These are phyloP conservation scores for Syzygium syzygioides DNA, from an alignment of 441 rosid genomes.

Conservation along the genomic window DNA sequence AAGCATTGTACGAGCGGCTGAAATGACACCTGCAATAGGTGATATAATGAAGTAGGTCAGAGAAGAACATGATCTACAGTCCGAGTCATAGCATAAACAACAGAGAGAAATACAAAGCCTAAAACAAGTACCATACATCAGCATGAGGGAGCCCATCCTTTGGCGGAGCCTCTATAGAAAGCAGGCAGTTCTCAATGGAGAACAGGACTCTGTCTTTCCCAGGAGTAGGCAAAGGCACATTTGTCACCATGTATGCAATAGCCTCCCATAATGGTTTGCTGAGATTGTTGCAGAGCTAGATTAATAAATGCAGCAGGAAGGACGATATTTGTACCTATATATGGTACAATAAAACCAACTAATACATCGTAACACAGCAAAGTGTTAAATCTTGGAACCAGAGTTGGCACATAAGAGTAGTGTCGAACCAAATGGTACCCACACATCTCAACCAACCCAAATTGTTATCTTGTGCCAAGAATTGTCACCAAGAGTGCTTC, in stretches of 20 bases:
- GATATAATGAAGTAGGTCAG: conserved; percentile 5
- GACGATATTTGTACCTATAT: not conserved
- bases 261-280: conserved; percentile 96
- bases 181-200: conserved; percentile 83
- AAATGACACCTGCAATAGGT: conserved; percentile 78
- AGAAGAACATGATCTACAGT: not conserved
- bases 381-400: not conserved
- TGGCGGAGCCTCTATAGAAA: conserved; percentile 89
- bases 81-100: not conserved
- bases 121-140: conserved; percentile 51
- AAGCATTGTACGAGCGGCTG: conserved; percentile 94
- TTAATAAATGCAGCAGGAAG: conserved; percentile 22
- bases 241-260: conserved; percentile 64
- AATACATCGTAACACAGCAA: not conserved
- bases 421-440: not conserved
- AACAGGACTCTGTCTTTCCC: conserved; percentile 91
- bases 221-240: conserved; percentile 91
- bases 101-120: conserved; percentile 6
- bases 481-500: not conserved
- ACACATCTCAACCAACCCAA: not conserved
- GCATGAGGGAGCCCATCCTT: conserved; percentile 91
- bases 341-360: not conserved
- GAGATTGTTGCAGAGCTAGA: conserved; percentile 40
- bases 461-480: not conserved
- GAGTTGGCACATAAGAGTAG: not conserved